phyloP scores from a whole-genome alignment of 345 rosid species.

The Rhodomyrtus tomentosa region DNA sequence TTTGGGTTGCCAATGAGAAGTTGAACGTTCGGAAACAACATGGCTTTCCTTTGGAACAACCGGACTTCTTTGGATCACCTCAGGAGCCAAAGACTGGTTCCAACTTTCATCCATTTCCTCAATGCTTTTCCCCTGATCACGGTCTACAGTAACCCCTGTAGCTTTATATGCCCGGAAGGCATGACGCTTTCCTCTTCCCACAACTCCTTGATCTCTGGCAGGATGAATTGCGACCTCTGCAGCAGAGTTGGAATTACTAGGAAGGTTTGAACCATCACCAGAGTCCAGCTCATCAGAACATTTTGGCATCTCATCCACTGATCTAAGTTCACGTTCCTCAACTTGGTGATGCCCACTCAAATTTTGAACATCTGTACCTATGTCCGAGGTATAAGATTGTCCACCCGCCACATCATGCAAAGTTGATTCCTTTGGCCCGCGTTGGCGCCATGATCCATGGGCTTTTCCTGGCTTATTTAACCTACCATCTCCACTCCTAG shows the following conservation, averaged over 20 bases:
- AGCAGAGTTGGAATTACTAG: slow-evolving; percentile 25
- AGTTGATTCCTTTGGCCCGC: slow-evolving; percentile 32
- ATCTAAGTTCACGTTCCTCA: slow-evolving; percentile 24
- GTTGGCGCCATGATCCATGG: slow-evolving; percentile 66
- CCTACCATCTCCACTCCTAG: slow-evolving; percentile 45
- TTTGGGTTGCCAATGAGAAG: slow-evolving; percentile 74
- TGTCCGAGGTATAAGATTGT: slow-evolving; percentile 13
- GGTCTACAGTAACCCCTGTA: slow-evolving; percentile 27
- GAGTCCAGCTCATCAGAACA: slow-evolving; percentile 30
- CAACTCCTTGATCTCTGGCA: slow-evolving; percentile 42
- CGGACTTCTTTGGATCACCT: slow-evolving; percentile 26
- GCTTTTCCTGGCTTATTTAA: slow-evolving; percentile 48
- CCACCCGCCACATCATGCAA: slow-evolving; percentile 22
- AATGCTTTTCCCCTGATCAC: slow-evolving; percentile 40
- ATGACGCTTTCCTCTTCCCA: slow-evolving; percentile 43
- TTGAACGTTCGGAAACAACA: slow-evolving; percentile 34
- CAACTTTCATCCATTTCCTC: slow-evolving; percentile 25
- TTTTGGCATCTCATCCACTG: slow-evolving; percentile 33
- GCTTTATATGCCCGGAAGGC: slow-evolving; percentile 36
- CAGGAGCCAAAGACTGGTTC: slow-evolving; percentile 27
- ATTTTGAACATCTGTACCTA: slow-evolving; percentile 24
- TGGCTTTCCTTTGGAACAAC: slow-evolving; percentile 50
- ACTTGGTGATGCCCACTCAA: slow-evolving; percentile 27
- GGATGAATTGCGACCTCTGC: slow-evolving; percentile 14
- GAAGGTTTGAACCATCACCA: slow-evolving; percentile 50